Conservation (phyloP, 805 yeast species). For the Barnettozyma californica region DNA sequence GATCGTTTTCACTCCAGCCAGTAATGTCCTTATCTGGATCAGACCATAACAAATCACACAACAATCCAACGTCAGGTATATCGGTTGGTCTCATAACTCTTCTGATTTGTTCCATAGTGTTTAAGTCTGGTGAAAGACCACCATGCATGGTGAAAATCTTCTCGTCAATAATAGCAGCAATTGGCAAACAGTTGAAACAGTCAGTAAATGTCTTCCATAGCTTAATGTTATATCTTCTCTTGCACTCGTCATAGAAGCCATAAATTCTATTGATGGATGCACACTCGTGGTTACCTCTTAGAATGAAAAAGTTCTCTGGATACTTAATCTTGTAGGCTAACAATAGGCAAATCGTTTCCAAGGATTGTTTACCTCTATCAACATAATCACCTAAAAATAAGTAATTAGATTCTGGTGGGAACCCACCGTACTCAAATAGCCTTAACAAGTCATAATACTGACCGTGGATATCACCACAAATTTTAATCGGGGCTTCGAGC, state of each 20-base stretch:
- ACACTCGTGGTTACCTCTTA: constrained; percentile 98
- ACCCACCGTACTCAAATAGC: constrained; percentile 96
- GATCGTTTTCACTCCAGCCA: constrained; percentile 98
- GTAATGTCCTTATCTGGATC: constrained; percentile 98
- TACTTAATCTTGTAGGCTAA: constrained; percentile 96
- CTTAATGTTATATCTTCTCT: constrained; percentile 95
- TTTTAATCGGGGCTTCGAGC: constrained; percentile 92
- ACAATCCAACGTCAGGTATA: constrained; percentile 94
- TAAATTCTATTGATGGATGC: constrained; percentile 97
- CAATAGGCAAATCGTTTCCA: constrained; percentile 90
- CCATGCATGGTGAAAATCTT: constrained; percentile 99
- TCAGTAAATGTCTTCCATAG: constrained; percentile 99
- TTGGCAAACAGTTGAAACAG: constrained; percentile 96
- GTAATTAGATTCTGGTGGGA: constrained; percentile 98
- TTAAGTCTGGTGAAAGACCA: constrained; percentile 94
- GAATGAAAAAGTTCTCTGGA: constrained; percentile 94
- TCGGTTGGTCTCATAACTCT: constrained; percentile 99
- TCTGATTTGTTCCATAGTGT: constrained; percentile 97
- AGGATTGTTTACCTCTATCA: constrained; percentile 96
- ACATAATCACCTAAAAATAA: constrained; percentile 95
- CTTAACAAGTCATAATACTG: constrained; percentile 95
- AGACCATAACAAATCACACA: constrained; percentile 96
- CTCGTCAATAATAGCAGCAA: constrained; percentile 97
- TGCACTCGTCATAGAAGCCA: constrained; percentile 98
- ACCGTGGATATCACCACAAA: constrained; percentile 98